Conservation (phyloP, 2,329 filamentous ascomycete species). For the Endocalyx cinctus region DNA sequence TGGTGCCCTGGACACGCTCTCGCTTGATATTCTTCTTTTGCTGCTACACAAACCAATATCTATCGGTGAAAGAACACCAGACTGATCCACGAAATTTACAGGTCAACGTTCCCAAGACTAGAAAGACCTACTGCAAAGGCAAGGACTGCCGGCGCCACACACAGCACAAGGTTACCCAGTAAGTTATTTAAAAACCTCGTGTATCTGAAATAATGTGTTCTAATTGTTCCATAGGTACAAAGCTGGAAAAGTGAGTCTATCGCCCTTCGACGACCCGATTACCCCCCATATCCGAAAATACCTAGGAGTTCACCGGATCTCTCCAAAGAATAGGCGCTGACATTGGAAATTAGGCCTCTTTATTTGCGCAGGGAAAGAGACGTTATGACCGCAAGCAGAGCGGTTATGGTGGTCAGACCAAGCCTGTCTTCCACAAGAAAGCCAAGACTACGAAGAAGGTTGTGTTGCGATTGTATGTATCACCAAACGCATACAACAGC, state of each 20-base stretch:
- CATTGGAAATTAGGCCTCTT: slow-evolving; percentile 59
- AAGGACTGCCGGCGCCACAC: slow-evolving; percentile 90
- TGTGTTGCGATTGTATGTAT: slow-evolving; percentile 91
- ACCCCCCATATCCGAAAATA: slow-evolving; percentile 1
- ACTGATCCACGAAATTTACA: slow-evolving; percentile 30
- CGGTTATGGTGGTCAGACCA: slow-evolving; percentile 98
- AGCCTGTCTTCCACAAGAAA: slow-evolving; percentile 99
- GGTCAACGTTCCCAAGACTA: slow-evolving; percentile 99
- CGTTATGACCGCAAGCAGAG: slow-evolving; percentile 75
- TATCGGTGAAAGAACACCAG: not conserved
- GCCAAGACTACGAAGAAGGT: slow-evolving; percentile 99
- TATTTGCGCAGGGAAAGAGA: slow-evolving; percentile 98
- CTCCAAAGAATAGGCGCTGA: not conserved
- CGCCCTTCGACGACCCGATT: slow-evolving; percentile 1
- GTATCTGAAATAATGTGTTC: not conserved
- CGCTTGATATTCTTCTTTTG: no score
- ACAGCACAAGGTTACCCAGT: slow-evolving; percentile 90
- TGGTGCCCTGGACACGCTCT: no score
- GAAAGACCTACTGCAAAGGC: slow-evolving; percentile 96
- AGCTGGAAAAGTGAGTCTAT: slow-evolving; percentile 11
- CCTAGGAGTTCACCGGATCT: no score
- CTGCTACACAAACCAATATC: not conserved
- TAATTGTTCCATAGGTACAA: slow-evolving; percentile 45
- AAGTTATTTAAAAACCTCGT: not conserved
- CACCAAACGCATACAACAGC: no score